Base-by-base conservation (phyloP, 2,329 filamentous ascomycete species). In the Ophiostoma novo-ulmi region DNA sequence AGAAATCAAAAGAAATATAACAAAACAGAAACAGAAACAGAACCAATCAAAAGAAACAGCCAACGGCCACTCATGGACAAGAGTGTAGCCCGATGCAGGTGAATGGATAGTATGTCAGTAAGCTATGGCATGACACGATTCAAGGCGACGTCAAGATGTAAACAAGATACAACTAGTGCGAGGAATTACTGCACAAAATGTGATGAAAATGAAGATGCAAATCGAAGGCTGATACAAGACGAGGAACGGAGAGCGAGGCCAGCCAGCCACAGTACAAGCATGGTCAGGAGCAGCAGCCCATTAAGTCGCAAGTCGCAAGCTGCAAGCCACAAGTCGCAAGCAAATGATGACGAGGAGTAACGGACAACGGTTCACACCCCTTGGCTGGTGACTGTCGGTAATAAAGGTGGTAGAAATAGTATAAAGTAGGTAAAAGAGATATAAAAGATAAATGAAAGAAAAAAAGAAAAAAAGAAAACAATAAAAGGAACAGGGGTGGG, bases 21-120 rank as follows among this genome's bases (percentile, higher is more conserved):
- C 48, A 55, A 68, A 68, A 13, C 52, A 58, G 52, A 58, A 58
- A 48, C 44, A 26, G 39, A 68, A 68, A 13, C 52, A 58, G 52
- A 58, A 58, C n/a, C 44, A 26, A 58, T 4, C 10, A 58, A 26
- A 26, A 58, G 52, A 22, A 58, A 58, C 52, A 26, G 52, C 8
- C 52, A 58, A 26, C 52, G 52, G 52, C n/a, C 39, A 44, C 39
- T 44, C n/a, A 17, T 26, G n/a, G 22, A 11, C 52, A 58, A 11
- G 22, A 58, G 52, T 26, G 52, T 5, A 26, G 52, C n/a, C n/a
- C 22, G 26, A 58, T 31, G 22, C 11, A 55, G 22, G 52, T 31
- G 58, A 17, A 20, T 35, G 31, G 58, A 13, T 64, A 64, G 41
- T 5, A 20, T 48, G 44, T 14, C 44, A 14, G 8, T 48, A 11